phyloP scores from a whole-genome alignment of 2,329 filamentous ascomycete genomes.

The Fusarium anthophilum region DNA sequence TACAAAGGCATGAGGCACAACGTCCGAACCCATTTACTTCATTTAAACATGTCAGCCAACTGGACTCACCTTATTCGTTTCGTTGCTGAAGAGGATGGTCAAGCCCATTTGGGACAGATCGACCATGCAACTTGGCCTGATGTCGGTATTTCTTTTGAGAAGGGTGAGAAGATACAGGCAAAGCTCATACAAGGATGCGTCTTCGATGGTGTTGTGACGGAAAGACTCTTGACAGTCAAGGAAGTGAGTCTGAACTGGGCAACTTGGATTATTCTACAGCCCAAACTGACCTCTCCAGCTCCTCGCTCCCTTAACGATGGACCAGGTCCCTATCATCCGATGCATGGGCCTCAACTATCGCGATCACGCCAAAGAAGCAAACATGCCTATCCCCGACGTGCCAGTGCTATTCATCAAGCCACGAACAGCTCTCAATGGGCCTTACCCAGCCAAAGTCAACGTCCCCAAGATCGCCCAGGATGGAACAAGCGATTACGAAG shows the following conservation, averaged over 20 bases:
- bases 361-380: neutral
- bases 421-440: neutral
- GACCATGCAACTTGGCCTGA: neutral
- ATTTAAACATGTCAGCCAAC: neutral
- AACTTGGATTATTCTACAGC: too few relatives aligned
- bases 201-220: neutral
- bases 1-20: neutral
- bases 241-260: neutral
- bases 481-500: neutral
- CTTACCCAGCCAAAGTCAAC: neutral
- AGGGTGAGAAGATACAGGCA: neutral
- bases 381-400: neutral
- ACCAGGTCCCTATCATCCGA: neutral
- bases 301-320: neutral
- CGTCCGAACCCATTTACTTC: neutral
- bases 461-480: neutral
- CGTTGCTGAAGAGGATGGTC: neutral
- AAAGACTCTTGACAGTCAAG: neutral
- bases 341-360: neutral
- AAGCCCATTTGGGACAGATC: neutral
- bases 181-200: neutral
- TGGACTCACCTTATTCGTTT: neutral
- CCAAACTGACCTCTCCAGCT: neutral
- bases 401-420: neutral
- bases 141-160: neutral